Evolutionary conservation across 305 asterid species (phyloP).

Genomic region (Fraxinus paxiana): DNA sequence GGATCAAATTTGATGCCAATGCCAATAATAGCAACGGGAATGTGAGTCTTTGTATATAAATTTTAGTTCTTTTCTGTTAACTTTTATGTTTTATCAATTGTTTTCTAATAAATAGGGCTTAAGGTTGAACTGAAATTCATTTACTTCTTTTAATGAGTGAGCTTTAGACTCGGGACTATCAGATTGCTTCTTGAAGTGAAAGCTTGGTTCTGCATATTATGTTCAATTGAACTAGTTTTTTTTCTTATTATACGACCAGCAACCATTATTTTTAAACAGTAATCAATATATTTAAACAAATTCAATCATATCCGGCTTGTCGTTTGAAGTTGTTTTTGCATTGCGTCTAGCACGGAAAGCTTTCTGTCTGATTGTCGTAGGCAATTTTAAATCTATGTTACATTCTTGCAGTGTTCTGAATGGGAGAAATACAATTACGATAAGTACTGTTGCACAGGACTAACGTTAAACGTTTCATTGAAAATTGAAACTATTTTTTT

Average conservation of each 20-base stretch:
- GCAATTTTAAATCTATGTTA: neutral
- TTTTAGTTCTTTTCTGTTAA: constrained; percentile 6
- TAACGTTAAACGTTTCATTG: neutral
- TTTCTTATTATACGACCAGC: neutral
- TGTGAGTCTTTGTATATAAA: constrained; percentile 50
- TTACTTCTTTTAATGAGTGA: neutral
- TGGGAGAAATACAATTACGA: neutral
- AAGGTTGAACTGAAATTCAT: constrained; percentile 21
- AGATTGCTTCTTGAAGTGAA: neutral
- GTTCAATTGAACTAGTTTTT: neutral
- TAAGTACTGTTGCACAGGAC: neutral
- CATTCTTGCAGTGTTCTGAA: neutral
- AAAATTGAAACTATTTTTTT: neutral
- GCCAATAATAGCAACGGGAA: constrained; percentile 66
- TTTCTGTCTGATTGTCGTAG: neutral
- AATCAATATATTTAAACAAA: neutral
- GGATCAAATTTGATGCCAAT: constrained; percentile 80
- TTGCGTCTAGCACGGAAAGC: constrained; percentile 2
- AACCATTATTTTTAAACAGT: neutral
- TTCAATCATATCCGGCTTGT: neutral
- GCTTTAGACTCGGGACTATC: neutral
- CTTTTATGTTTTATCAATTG: neutral
- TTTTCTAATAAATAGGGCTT: neutral
- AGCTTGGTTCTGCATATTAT: neutral
- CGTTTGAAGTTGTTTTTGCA: constrained; percentile 8